Conservation (phyloP, 1,284 basidiomycete species). For the Naganishia sp. region DNA sequence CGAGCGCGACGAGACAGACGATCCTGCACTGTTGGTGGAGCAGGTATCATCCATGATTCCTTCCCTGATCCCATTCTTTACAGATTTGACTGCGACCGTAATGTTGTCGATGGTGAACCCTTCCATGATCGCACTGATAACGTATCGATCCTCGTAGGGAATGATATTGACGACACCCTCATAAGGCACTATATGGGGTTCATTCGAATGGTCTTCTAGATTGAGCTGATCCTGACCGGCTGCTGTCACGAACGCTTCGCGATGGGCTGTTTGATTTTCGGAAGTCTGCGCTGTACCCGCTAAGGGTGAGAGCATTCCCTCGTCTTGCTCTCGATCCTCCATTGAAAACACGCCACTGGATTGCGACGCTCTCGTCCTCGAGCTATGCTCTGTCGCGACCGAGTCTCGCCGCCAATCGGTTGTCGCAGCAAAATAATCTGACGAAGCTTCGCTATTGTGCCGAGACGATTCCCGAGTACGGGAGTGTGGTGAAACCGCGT, state of each 20-base stretch:
- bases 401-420: slow-evolving; percentile 12
- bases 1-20: not conserved
- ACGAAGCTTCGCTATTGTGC: slow-evolving; percentile 8
- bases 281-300: not conserved
- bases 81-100: slow-evolving; percentile 32
- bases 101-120: slow-evolving; percentile 34
- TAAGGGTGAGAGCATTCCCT: not conserved
- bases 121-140: slow-evolving; percentile 32
- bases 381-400: not conserved
- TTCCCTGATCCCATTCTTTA: slow-evolving; percentile 20
- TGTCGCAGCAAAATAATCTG: not conserved
- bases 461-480: slow-evolving; percentile 8
- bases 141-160: slow-evolving; percentile 25
- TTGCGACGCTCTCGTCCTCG: slow-evolving; percentile 2
- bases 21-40: slow-evolving; percentile 2
- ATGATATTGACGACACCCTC: slow-evolving; percentile 32
- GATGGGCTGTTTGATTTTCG: not conserved
- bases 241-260: not conserved
- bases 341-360: slow-evolving; percentile 14
- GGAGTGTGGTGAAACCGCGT: slow-evolving; percentile 1
- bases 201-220: not conserved
- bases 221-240: too few relatives aligned
- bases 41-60: slow-evolving; percentile 1
- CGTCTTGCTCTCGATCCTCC: slow-evolving; percentile 1
- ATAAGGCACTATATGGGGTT: slow-evolving; percentile 22